Evolutionary conservation across 1,139 yeast species (phyloP).

Genomic region (Saccharomyces hybrid): DNA sequence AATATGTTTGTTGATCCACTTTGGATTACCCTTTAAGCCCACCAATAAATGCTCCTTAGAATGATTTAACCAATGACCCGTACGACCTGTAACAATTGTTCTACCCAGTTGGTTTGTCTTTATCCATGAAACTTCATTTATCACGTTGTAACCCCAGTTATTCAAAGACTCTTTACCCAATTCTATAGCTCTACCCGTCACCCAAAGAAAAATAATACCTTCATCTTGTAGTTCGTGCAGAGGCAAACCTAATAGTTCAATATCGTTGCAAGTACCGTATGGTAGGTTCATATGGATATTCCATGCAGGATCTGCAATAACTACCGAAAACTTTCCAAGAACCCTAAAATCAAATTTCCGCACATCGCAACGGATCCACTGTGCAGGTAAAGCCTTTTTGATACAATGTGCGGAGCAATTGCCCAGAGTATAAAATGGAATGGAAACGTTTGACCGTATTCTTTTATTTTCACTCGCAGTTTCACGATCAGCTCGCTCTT

Average conservation of each 20-base stretch:
- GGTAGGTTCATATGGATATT: slow-evolving; percentile 78
- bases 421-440: slow-evolving; percentile 49
- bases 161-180: slow-evolving; percentile 68
- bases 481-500: slow-evolving; percentile 26
- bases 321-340: slow-evolving; percentile 79
- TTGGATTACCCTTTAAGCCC: slow-evolving; percentile 73
- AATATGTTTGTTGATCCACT: slow-evolving; percentile 58
- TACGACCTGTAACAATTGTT: slow-evolving; percentile 89
- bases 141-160: slow-evolving; percentile 74
- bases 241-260: slow-evolving; percentile 59
- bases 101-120: slow-evolving; percentile 80
- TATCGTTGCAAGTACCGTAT: slow-evolving; percentile 68
- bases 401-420: slow-evolving; percentile 38
- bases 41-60: slow-evolving; percentile 86
- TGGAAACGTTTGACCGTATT: slow-evolving; percentile 7
- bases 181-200: slow-evolving; percentile 88
- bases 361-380: slow-evolving; percentile 84
- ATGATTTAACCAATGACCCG: slow-evolving; percentile 96
- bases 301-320: slow-evolving; percentile 91
- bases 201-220: slow-evolving; percentile 83
- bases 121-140: slow-evolving; percentile 84
- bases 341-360: slow-evolving; percentile 57
- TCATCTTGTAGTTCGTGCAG: slow-evolving; percentile 68
- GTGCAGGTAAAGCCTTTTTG: slow-evolving; percentile 45
- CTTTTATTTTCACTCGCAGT: slow-evolving; percentile 25